Evolutionary conservation across 352 stramenopile genomes (phyloP), one percentile per base, ranked within the genome.

Genomic region (Phytopythium boreale): DNA sequence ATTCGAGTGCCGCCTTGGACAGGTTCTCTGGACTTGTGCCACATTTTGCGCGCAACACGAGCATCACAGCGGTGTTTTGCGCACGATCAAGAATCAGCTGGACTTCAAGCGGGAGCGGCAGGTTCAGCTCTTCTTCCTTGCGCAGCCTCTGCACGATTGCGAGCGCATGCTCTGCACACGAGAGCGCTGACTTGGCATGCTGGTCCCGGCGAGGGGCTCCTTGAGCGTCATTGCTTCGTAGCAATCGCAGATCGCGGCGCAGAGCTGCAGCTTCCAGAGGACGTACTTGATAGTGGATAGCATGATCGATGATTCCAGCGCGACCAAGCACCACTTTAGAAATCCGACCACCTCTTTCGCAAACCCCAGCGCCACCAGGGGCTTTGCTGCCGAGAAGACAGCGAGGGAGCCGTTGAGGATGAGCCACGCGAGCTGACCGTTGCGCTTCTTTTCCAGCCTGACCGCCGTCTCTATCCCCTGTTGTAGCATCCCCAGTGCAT

Each of bases 91-190:
- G 56, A 27, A 71, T 66, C 5, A 46, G 53, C 11, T 75, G 57
- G 7, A 89, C 75, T 1, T 74, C 56, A 12, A 68, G 63, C 1
- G 86, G 77, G 10, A 95, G 31, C 8, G 84, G 86, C 29, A 85
- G 43, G 44, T 95, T 84, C 12, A 92, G 70, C 56, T 92, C 86
- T 73, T 93, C 86, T 70, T 93, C 86, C 34, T 88, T 89, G 19
- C 78, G 72, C 3, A 95, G 58, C 9, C 73, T 71, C 19, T 76
- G 58, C 10, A 92, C 84, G 5, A 52, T 36, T 51, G 69, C 60
- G 0, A 77, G 65, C 0, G 80, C 74, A 31, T 77, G 72, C 34
- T 79, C 66, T n/a, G 81, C 79, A 41, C 82, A 89, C 5, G 67
- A 62, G 12, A 76, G 31, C 19, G 78, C 73, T 1, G 81, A 74